These are phyloP conservation scores for Juglanconis oblonga DNA, from an alignment of 2,329 filamentous ascomycete species.

Conservation along the genomic window DNA sequence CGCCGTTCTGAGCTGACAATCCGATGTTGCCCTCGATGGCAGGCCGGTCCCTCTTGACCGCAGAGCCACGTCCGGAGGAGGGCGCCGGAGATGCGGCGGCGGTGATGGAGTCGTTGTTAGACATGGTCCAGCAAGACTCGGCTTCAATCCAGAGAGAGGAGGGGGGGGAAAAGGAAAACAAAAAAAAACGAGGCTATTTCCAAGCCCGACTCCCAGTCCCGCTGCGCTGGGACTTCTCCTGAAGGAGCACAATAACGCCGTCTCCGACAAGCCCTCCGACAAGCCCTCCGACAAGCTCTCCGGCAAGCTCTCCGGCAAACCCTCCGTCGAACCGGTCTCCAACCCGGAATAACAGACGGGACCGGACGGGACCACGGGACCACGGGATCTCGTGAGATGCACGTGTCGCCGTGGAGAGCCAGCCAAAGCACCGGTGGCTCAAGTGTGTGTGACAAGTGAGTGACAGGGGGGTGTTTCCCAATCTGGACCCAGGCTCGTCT, in stretches of 20 bases:
- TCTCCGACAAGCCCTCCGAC: no score
- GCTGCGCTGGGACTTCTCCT: background rate
- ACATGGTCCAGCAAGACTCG: background rate
- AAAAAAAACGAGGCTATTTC: background rate
- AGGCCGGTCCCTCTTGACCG: constrained; percentile 13
- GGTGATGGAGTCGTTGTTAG: constrained; percentile 13
- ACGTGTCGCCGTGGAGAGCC: background rate
- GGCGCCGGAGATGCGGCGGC: constrained; percentile 12
- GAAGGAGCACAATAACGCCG: background rate
- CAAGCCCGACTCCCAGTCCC: constrained; percentile 13
- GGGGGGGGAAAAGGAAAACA: background rate
- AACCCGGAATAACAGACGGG: no score
- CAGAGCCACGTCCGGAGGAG: background rate
- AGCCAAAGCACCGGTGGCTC: no score
- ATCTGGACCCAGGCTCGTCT: constrained; percentile 7
- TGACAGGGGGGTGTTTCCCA: constrained; percentile 14
- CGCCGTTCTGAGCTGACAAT: background rate
- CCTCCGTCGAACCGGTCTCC: no score
- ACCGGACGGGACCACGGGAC: no score
- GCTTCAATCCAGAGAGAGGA: background rate
- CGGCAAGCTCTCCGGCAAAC: no score
- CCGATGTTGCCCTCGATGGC: constrained; percentile 1
- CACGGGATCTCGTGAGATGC: background rate
- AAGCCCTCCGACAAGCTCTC: no score
- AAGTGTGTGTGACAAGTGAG: background rate